A percentile compares a stretch with the other conserved stretches of the same genome.
These are phyloP conservation scores for Boeremia exigua DNA, from an alignment of 2,329 filamentous ascomycete genomes.

Conservation along the genomic window DNA sequence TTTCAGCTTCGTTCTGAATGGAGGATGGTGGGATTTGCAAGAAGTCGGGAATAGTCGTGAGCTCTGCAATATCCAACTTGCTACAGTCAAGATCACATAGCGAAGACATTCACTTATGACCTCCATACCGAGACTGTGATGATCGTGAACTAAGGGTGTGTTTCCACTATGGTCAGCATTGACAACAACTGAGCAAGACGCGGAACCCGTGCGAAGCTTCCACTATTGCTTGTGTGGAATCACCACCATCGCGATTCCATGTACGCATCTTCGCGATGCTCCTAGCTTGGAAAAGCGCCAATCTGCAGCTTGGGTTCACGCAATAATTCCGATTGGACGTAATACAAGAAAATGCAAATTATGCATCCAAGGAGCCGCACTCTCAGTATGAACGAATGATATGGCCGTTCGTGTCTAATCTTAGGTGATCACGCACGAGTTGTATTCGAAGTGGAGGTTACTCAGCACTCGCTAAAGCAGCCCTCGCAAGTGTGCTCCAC, in stretches of 20 bases:
- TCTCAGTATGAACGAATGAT: slow-evolving; percentile 27
- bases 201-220: slow-evolving; percentile 19
- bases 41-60: not conserved
- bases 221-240: slow-evolving; percentile 20
- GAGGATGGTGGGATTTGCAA: not conserved
- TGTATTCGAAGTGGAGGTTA: slow-evolving; percentile 31
- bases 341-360: not conserved
- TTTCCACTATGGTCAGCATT: slow-evolving; percentile 39
- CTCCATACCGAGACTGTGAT: slow-evolving; percentile 10
- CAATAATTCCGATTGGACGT: not conserved
- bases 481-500: slow-evolving; percentile 16
- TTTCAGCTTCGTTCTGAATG: not conserved
- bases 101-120: not conserved
- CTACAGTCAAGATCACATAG: slow-evolving; percentile 18
- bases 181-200: slow-evolving; percentile 26
- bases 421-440: slow-evolving; percentile 41
- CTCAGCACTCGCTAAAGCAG: slow-evolving; percentile 38
- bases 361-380: slow-evolving; percentile 10
- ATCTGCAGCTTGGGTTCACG: not conserved
- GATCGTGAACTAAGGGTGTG: slow-evolving; percentile 20
- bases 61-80: not conserved
- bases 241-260: slow-evolving; percentile 13
- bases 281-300: not conserved
- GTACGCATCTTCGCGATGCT: slow-evolving; percentile 11
- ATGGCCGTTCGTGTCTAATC: slow-evolving; percentile 35